Conservation (phyloP, 2,329 filamentous ascomycete genomes). For the Lachnum nothofagi region DNA sequence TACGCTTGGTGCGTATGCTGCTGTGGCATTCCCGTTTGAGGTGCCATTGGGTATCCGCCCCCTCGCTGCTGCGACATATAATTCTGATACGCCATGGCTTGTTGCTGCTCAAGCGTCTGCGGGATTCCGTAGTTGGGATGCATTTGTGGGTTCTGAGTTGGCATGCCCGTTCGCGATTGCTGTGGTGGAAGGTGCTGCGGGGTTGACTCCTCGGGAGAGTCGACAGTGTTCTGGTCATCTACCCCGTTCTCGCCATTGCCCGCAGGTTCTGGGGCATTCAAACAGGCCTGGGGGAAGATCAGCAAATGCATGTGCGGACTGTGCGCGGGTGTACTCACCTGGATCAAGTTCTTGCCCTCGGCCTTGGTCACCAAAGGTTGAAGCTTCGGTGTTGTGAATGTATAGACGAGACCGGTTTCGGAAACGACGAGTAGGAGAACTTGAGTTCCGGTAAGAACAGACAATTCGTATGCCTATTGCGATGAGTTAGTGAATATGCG, state of each 20-base stretch:
- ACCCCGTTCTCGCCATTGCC: conserved; percentile 76
- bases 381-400: conserved; percentile 96
- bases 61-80: conserved; percentile 71
- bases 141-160: conserved; percentile 55
- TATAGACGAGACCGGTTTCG: conserved; percentile 95
- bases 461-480: conserved; percentile 85
- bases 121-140: conserved; percentile 58
- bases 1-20: conserved; percentile 77
- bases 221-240: conserved; percentile 69
- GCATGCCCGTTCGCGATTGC: conserved; percentile 57
- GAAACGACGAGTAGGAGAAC: conserved; percentile 94
- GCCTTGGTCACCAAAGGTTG: conserved; percentile 97
- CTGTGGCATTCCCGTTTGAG: conserved; percentile 72
- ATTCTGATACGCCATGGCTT: conserved; percentile 77
- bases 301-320: conserved; percentile 27
- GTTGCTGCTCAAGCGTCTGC: conserved; percentile 56
- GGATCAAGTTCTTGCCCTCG: conserved; percentile 98
- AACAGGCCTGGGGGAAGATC: conserved; percentile 64
- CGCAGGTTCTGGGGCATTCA: conserved; percentile 90
- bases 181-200: conserved; percentile 69
- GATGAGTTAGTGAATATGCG: conserved; percentile 16
- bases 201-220: conserved; percentile 84
- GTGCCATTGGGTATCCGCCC: conserved; percentile 72
- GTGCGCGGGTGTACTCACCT: conserved; percentile 52
- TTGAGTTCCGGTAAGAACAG: conserved; percentile 95